These are phyloP conservation scores for Aspergillus sp. DNA, from an alignment of 2,329 filamentous ascomycete species.

Conservation along the genomic window DNA sequence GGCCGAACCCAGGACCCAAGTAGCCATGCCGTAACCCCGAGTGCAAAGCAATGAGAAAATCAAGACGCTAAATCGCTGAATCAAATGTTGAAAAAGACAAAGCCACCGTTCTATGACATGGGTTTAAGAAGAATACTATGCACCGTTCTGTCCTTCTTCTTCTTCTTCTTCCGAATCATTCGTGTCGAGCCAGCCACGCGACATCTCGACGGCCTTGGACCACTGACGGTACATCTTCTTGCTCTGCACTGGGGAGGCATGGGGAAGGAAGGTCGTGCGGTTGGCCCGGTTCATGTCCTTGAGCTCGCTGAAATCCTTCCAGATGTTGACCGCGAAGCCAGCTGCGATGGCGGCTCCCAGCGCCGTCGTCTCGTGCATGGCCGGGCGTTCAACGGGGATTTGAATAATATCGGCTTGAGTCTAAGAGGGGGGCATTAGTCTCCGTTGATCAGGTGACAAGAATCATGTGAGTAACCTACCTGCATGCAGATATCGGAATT, in stretches of 20 bases:
- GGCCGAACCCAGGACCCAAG: not conserved
- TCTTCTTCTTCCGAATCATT: slow-evolving; percentile 29
- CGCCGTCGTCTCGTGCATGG: slow-evolving; percentile 88
- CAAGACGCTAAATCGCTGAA: slow-evolving; percentile 18
- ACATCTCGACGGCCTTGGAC: slow-evolving; percentile 79
- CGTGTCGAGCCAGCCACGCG: slow-evolving; percentile 64
- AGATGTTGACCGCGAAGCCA: slow-evolving; percentile 78
- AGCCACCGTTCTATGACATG: not conserved
- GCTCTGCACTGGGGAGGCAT: slow-evolving; percentile 61
- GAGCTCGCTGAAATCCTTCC: slow-evolving; percentile 73
- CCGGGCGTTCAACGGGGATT: slow-evolving; percentile 79
- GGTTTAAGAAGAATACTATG: not conserved
- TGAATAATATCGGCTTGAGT: slow-evolving; percentile 84
- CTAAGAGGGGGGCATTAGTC: slow-evolving; percentile 38
- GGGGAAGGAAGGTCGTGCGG: slow-evolving; percentile 69
- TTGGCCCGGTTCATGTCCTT: slow-evolving; percentile 71
- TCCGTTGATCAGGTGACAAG: not conserved
- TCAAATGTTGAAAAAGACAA: slow-evolving; percentile 5
- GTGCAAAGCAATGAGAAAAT: not conserved
- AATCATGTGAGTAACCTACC: slow-evolving; percentile 40
- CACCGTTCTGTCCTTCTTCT: slow-evolving; percentile 8
- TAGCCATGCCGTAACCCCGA: slow-evolving; percentile 4
- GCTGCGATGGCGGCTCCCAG: slow-evolving; percentile 87
- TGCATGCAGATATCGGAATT: slow-evolving; percentile 90
- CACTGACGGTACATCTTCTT: slow-evolving; percentile 68